Conservation (phyloP, 2,329 filamentous ascomycete species). For the Aspergillus flavus region DNA sequence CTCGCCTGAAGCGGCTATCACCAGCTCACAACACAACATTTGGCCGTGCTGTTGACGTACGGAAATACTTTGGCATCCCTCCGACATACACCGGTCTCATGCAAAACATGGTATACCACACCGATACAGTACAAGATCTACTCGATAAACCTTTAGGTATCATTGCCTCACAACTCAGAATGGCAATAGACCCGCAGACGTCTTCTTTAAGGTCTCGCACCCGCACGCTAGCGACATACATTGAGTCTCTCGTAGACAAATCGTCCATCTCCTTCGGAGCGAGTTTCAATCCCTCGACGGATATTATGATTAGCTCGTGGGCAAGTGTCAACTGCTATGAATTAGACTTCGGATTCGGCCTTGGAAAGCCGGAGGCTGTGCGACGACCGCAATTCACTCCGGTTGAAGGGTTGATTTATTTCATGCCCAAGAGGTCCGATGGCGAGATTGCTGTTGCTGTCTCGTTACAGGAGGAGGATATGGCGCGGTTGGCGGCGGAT, state of each 20-base stretch:
- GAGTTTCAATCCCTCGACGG: slow-evolving; percentile 40
- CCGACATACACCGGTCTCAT: slow-evolving; percentile 52
- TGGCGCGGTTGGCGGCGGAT: slow-evolving; percentile 49
- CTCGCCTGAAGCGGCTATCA: slow-evolving; percentile 41
- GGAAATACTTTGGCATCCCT: slow-evolving; percentile 47
- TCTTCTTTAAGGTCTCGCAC: slow-evolving; percentile 35
- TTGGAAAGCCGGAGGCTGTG: slow-evolving; percentile 53
- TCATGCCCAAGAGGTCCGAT: slow-evolving; percentile 50
- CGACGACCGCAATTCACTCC: slow-evolving; percentile 51
- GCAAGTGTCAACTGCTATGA: slow-evolving; percentile 49
- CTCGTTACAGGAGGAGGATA: slow-evolving; percentile 53
- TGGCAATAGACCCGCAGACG: slow-evolving; percentile 39
- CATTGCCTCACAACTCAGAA: slow-evolving; percentile 45
- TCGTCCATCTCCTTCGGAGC: slow-evolving; percentile 26
- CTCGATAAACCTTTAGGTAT: slow-evolving; percentile 34
- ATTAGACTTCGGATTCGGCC: slow-evolving; percentile 48
- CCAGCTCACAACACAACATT: slow-evolving; percentile 34
- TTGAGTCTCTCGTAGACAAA: slow-evolving; percentile 40
- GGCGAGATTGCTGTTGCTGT: slow-evolving; percentile 50
- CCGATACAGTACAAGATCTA: slow-evolving; percentile 32
- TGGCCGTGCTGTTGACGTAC: slow-evolving; percentile 54
- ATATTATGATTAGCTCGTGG: slow-evolving; percentile 61
- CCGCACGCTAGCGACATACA: slow-evolving; percentile 46
- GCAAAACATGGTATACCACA: slow-evolving; percentile 51
- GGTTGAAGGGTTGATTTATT: slow-evolving; percentile 53